Base-by-base conservation (phyloP, 192 early-diverging fungal genomes). In the Coemansia sp. region DNA sequence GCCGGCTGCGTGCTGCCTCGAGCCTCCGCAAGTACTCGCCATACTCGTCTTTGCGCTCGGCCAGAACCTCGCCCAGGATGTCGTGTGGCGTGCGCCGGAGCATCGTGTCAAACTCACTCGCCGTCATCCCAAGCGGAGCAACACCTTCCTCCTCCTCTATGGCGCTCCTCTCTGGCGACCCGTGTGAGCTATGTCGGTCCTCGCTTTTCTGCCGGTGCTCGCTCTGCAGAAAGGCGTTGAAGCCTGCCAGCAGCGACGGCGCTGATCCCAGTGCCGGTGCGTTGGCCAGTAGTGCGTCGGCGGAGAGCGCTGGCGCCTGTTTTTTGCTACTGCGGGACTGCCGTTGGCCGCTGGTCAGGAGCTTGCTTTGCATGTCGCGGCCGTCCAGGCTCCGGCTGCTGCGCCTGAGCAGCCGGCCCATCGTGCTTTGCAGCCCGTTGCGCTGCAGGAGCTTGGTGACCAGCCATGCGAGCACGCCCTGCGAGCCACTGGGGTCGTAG, bases 201-300 rank as follows among this genome's bases (percentile, higher is more conserved):
- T 36, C 4, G 13, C 13, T 36, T 36, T 36, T 3, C 3, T 2
- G 34, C 17, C 34, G 34, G 32, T 22, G 46, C 5, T 59, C 50
- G 17, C 22, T 35, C 14, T 45, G 57, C 37, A 72, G 19, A 42
- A 57, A 55, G 24, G 62, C 34, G 14, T 28, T 60, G 41, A 65
- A 72, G 10, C 69, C 69, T 2, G 69, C 56, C 1, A 72, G 40
- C 36, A 72, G 46, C 37, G 69, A 60, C n/a, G 62, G 53, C 46
- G 58, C 42, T 1, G 47, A 41, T 10, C 41, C 57, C 0, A 67
- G 13, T 2, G 47, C 14, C 2, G 67, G 61, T 2, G 68, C 28
- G 0, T 51, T 37, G 3, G 34, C 30, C 27, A 55, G 43, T 18
- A 67, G 39, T 18, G 56, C 44, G n/a, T 44, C 27, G 10, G 59